Percentiles rank a stretch among this genome's conserved stretches.
These are phyloP conservation scores for Spathaspora arborariae DNA, from an alignment of 805 yeast species.

Conservation along the genomic window DNA sequence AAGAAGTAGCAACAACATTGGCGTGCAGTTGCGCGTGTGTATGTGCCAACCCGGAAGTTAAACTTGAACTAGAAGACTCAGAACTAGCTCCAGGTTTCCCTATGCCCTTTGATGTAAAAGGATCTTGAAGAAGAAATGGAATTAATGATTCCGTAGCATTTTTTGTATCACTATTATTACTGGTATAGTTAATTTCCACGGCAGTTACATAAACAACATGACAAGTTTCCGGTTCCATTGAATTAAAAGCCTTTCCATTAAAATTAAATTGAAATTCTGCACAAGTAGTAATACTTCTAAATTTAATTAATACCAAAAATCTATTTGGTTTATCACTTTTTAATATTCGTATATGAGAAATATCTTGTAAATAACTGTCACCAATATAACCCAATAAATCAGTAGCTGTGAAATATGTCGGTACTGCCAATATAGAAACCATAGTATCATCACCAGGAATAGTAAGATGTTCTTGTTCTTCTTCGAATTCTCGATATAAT, in stretches of 20 bases:
- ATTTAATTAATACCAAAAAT: constrained; percentile 76
- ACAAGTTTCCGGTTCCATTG: constrained; percentile 87
- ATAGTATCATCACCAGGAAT: constrained; percentile 55
- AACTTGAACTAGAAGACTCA: background rate
- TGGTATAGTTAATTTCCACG: constrained; percentile 37
- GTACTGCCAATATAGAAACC: constrained; percentile 79
- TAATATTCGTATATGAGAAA: constrained; percentile 71
- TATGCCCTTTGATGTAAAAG: constrained; percentile 48
- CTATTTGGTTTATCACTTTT: constrained; percentile 63
- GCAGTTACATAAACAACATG: constrained; percentile 70
- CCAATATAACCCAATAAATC: constrained; percentile 82
- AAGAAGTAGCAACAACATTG: constrained; percentile 2
- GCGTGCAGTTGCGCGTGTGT: background rate
- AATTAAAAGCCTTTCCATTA: constrained; percentile 73
- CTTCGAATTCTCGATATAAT: constrained; percentile 54
- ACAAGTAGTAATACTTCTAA: constrained; percentile 52
- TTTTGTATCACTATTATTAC: constrained; percentile 7
- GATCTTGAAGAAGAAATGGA: constrained; percentile 71
- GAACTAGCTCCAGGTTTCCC: background rate
- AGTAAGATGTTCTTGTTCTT: constrained; percentile 9
- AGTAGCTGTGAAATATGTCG: constrained; percentile 81
- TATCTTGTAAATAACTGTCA: constrained; percentile 46
- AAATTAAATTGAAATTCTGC: constrained; percentile 59
- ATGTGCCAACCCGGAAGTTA: background rate
- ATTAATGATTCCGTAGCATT: constrained; percentile 29